Conservation (phyloP, 1,284 basidiomycete species). For the Ceratobasidium sp. region DNA sequence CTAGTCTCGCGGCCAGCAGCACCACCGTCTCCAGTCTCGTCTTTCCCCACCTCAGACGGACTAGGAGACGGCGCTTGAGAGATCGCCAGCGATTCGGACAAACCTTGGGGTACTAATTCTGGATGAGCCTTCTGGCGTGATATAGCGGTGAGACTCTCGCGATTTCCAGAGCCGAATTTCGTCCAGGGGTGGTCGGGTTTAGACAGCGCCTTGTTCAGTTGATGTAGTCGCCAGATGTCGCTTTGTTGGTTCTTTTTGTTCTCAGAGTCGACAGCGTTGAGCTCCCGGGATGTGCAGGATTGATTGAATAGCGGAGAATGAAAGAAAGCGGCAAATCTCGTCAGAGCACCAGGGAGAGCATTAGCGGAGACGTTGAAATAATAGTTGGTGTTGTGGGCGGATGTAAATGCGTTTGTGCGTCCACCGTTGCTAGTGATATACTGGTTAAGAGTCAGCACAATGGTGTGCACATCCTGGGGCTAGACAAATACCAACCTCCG, state of each 20-base stretch:
- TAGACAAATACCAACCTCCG: slow-evolving; percentile 60
- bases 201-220: slow-evolving; percentile 90
- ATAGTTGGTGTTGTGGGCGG: slow-evolving; percentile 93
- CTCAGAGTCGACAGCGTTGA: slow-evolving; percentile 97
- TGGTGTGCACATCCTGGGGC: slow-evolving; percentile 36
- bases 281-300: slow-evolving; percentile 91
- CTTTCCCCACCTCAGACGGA: slow-evolving; percentile 57
- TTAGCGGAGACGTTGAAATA: slow-evolving; percentile 90
- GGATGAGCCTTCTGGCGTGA: slow-evolving; percentile 30
- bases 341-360: slow-evolving; percentile 83
- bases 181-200: slow-evolving; percentile 84
- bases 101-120: slow-evolving; percentile 7
- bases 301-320: slow-evolving; percentile 89
- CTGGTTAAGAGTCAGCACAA: slow-evolving; percentile 52
- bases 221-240: slow-evolving; percentile 97
- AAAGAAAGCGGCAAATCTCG: slow-evolving; percentile 95
- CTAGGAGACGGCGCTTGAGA: slow-evolving; percentile 68
- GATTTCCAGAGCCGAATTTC: slow-evolving; percentile 94
- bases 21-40: slow-evolving; percentile 63
- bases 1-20: slow-evolving; percentile 85
- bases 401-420: slow-evolving; percentile 91
- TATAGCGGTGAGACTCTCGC: slow-evolving; percentile 71
- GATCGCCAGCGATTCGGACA: slow-evolving; percentile 9
- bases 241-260: slow-evolving; percentile 97
- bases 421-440: slow-evolving; percentile 93